A percentile compares a stretch with the other conserved stretches of the same genome.
Conservation (phyloP, 1,284 basidiomycete species). For the Ceratobasidium sp. region DNA sequence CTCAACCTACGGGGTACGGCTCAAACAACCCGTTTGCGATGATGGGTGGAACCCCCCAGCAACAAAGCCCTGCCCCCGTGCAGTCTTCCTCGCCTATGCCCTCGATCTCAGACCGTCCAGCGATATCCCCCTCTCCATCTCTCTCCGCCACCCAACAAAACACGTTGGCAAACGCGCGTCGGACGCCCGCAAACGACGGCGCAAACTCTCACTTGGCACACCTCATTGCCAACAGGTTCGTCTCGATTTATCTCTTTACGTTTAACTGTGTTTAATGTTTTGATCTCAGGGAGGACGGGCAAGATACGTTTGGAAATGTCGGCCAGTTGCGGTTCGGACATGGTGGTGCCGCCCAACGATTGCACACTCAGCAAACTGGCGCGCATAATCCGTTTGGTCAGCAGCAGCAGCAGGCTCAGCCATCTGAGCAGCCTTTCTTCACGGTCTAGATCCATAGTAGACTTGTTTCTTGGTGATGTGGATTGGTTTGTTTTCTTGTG, state of each 20-base stretch:
- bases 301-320: constrained; percentile 93
- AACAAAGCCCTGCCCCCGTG: constrained; percentile 56
- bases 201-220: constrained; percentile 81
- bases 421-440: constrained; percentile 84
- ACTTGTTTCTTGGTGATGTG: background rate
- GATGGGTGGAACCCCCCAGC: constrained; percentile 53
- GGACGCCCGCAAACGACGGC: constrained; percentile 61
- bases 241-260: constrained; percentile 1
- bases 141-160: constrained; percentile 54
- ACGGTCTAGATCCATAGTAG: constrained; percentile 62
- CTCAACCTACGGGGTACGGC: constrained; percentile 72
- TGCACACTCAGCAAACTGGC: constrained; percentile 70
- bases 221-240: constrained; percentile 76
- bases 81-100: constrained; percentile 53
- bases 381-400: constrained; percentile 76
- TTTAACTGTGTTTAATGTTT: background rate
- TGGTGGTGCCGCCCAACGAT: constrained; percentile 71
- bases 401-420: constrained; percentile 61
- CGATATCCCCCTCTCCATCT: constrained; percentile 53
- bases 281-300: constrained; percentile 72
- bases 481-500: background rate
- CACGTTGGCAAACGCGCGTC: constrained; percentile 50
- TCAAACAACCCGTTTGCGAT: constrained; percentile 95
- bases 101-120: constrained; percentile 54
- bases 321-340: constrained; percentile 80